Percentiles rank a stretch among this genome's conserved stretches.
These are phyloP conservation scores for Trametes maxima DNA, from an alignment of 768 basidiomycete genomes.

Conservation along the genomic window DNA sequence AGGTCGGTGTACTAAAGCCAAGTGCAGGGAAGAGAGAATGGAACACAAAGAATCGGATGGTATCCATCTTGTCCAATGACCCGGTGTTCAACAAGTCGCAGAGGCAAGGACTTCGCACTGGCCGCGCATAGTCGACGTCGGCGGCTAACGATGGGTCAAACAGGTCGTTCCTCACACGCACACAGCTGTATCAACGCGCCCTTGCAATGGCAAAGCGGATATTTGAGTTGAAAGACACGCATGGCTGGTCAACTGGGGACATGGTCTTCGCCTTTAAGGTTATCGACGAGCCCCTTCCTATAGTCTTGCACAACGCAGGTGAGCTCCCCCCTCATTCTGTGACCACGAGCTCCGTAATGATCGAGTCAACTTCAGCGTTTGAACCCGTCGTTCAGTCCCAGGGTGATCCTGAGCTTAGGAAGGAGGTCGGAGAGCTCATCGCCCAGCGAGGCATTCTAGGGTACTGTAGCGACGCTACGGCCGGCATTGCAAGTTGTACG, in stretches of 20 bases:
- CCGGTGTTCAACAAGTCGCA: constrained; percentile 60
- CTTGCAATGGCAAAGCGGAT: constrained; percentile 57
- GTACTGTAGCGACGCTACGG: constrained; percentile 13
- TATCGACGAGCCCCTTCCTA: constrained; percentile 56
- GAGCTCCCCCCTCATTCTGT: not conserved
- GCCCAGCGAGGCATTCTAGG: constrained; percentile 61
- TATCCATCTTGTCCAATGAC: constrained; percentile 52
- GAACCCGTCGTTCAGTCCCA: constrained; percentile 68
- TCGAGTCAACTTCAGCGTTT: constrained; percentile 44
- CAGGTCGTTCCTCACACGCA: constrained; percentile 61
- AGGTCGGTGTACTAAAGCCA: not conserved
- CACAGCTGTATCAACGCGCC: constrained; percentile 58
- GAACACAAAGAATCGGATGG: constrained; percentile 49
- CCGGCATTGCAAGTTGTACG: not conserved
- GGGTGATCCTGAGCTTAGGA: constrained; percentile 54
- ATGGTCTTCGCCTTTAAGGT: constrained; percentile 46
- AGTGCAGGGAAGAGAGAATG: constrained; percentile 52
- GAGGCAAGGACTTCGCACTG: constrained; percentile 40
- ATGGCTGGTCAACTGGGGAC: constrained; percentile 56
- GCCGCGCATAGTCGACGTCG: not conserved
- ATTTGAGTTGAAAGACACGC: constrained; percentile 56
- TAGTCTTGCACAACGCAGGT: constrained; percentile 45
- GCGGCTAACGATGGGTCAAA: not conserved
- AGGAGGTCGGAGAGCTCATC: constrained; percentile 53
- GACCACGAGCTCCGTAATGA: constrained; percentile 4